Evolutionary conservation across 805 yeast species (phyloP).

Genomic region (Cyberlindnera veronae): DNA sequence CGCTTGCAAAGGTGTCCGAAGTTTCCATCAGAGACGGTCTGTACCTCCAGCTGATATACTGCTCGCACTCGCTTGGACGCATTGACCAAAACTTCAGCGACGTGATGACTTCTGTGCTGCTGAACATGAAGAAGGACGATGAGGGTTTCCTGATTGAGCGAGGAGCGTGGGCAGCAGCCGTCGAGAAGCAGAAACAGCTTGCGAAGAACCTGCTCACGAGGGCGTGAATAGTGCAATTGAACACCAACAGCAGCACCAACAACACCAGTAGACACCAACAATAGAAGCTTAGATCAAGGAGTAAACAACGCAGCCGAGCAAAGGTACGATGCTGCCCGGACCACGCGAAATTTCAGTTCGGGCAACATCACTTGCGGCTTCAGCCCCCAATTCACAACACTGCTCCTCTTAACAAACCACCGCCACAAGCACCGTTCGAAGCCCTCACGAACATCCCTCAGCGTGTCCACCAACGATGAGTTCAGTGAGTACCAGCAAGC

Average conservation of each 20-base stretch:
- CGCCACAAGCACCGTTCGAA: background rate
- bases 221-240: background rate
- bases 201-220: constrained; percentile 10
- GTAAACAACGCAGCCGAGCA: too few relatives aligned
- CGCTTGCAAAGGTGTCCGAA: constrained; percentile 34
- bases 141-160: constrained; percentile 28
- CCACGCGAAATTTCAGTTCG: constrained; percentile 21
- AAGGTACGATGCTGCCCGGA: constrained; percentile 4
- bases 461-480: background rate
- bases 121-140: constrained; percentile 16
- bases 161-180: constrained; percentile 40
- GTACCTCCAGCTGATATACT: constrained; percentile 78
- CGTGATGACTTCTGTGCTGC: constrained; percentile 40
- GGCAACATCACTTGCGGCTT: constrained; percentile 11
- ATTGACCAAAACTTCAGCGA: constrained; percentile 68
- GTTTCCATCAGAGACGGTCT: constrained; percentile 55
- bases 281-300: too few relatives aligned
- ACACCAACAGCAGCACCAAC: too few relatives aligned
- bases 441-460: background rate
- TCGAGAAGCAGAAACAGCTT: constrained; percentile 39
- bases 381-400: constrained; percentile 1
- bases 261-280: too few relatives aligned
- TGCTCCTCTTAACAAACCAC: background rate
- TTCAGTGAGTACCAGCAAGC: constrained; percentile 1
- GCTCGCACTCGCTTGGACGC: constrained; percentile 80